A percentile compares a stretch with the other conserved stretches of the same genome.
Conservation (phyloP, 352 stramenopile genomes). For the Plasmopara viticola region DNA sequence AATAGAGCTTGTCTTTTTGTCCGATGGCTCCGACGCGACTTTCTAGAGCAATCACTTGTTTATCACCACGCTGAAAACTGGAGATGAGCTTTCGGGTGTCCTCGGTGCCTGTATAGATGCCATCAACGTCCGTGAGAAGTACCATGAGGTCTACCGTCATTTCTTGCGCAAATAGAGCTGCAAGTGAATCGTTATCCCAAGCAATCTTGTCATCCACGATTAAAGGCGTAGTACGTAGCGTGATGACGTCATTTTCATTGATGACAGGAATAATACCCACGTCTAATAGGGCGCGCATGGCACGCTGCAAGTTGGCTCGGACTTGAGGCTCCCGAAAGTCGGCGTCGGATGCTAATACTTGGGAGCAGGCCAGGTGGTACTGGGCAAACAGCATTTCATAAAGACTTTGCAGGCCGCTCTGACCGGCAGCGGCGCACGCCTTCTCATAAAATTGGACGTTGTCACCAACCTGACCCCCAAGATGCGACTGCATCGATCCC, state of each 20-base stretch:
- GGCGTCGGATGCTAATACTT: slow-evolving; percentile 71
- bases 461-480: slow-evolving; percentile 53
- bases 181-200: slow-evolving; percentile 84
- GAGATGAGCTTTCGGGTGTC: slow-evolving; percentile 31
- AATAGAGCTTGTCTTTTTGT: slow-evolving; percentile 78
- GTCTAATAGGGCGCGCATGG: slow-evolving; percentile 56
- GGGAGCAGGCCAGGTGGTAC: slow-evolving; percentile 78
- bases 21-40: slow-evolving; percentile 57
- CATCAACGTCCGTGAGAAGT: slow-evolving; percentile 69
- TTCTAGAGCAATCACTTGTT: slow-evolving; percentile 35
- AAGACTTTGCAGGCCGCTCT: slow-evolving; percentile 76
- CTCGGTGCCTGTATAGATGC: slow-evolving; percentile 37
- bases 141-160: slow-evolving; percentile 71
- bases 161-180: slow-evolving; percentile 68
- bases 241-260: slow-evolving; percentile 86
- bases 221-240: slow-evolving; percentile 53
- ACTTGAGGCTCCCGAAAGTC: slow-evolving; percentile 66
- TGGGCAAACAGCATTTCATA: slow-evolving; percentile 85
- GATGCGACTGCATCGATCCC: slow-evolving; percentile 76
- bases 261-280: slow-evolving; percentile 83
- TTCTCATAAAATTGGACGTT: slow-evolving; percentile 69
- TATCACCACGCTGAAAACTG: slow-evolving; percentile 41
- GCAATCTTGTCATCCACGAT: slow-evolving; percentile 54
- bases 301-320: slow-evolving; percentile 60
- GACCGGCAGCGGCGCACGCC: slow-evolving; percentile 54